Evolutionary conservation across 768 basidiomycete genomes (phyloP).

Genomic region (Pulveroboletus sp.): DNA sequence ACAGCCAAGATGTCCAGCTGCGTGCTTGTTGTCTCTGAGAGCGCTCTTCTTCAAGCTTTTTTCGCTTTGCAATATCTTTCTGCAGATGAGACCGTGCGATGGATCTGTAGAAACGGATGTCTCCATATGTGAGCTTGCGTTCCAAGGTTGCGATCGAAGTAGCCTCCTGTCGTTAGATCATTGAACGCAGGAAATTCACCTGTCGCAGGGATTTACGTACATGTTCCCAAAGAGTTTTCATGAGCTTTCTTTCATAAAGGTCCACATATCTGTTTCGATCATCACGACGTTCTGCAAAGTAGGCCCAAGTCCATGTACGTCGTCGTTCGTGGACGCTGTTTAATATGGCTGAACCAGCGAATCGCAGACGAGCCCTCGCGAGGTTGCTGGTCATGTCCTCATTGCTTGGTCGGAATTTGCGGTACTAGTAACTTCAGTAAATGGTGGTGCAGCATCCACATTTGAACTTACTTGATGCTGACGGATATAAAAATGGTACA

Average conservation of each 20-base stretch:
- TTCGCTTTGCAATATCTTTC: conserved; percentile 71
- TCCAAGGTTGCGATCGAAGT: conserved; percentile 63
- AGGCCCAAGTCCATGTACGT: conserved; percentile 87
- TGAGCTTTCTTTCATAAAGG: conserved; percentile 73
- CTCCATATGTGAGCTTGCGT: conserved; percentile 82
- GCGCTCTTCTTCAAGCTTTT: conserved; percentile 65
- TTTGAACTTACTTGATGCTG: conserved; percentile 58
- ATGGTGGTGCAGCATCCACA: background rate
- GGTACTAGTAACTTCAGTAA: conserved; percentile 48
- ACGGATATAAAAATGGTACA: conserved; percentile 93
- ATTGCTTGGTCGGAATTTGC: conserved; percentile 68
- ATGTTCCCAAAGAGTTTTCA: conserved; percentile 45
- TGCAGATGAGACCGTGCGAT: conserved; percentile 84
- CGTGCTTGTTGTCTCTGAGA: conserved; percentile 49
- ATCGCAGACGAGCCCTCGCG: conserved; percentile 66
- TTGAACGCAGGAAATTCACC: background rate
- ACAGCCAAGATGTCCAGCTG: conserved; percentile 75
- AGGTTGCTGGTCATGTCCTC: conserved; percentile 54
- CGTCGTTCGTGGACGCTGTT: conserved; percentile 79
- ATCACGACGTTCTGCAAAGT: conserved; percentile 83
- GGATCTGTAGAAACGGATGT: conserved; percentile 95
- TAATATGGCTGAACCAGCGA: conserved; percentile 75
- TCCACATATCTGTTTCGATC: conserved; percentile 81
- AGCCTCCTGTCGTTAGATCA: conserved; percentile 39
- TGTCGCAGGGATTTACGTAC: conserved; percentile 38